These are phyloP conservation scores for Parietaria judaica DNA, from an alignment of 306 rosid genomes.

Conservation along the genomic window DNA sequence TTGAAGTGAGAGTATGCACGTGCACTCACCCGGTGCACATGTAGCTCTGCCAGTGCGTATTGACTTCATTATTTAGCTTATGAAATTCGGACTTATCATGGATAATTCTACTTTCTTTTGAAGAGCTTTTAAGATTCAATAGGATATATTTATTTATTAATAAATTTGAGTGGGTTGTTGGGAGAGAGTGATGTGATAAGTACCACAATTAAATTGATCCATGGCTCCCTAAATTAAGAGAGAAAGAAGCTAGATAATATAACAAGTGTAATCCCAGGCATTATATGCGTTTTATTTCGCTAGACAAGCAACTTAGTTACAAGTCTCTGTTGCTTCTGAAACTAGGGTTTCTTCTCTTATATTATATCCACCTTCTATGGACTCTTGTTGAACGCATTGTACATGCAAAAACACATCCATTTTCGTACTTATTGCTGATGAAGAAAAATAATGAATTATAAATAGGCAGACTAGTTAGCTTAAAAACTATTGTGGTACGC, in stretches of 20 bases:
- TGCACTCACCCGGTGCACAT: no score
- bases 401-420: no score
- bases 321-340: not conserved
- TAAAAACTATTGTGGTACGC: no score
- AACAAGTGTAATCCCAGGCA: not conserved
- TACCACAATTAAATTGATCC: not conserved
- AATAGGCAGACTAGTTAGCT: no score
- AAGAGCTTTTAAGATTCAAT: not conserved
- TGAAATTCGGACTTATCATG: not conserved
- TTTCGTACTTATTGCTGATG: no score
- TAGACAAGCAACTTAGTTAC: not conserved
- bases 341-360: not conserved
- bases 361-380: not conserved
- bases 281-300: not conserved
- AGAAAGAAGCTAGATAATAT: not conserved
- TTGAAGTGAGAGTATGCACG: no score
- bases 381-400: slow-evolving; percentile 2
- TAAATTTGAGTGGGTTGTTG: slow-evolving; percentile 13
- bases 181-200: not conserved
- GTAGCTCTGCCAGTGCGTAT: no score
- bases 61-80: not conserved
- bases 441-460: no score
- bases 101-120: not conserved
- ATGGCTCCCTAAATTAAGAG: not conserved
- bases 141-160: not conserved